Evolutionary conservation across 768 basidiomycete species (phyloP).

Genomic region (Hygrocybe punicea): DNA sequence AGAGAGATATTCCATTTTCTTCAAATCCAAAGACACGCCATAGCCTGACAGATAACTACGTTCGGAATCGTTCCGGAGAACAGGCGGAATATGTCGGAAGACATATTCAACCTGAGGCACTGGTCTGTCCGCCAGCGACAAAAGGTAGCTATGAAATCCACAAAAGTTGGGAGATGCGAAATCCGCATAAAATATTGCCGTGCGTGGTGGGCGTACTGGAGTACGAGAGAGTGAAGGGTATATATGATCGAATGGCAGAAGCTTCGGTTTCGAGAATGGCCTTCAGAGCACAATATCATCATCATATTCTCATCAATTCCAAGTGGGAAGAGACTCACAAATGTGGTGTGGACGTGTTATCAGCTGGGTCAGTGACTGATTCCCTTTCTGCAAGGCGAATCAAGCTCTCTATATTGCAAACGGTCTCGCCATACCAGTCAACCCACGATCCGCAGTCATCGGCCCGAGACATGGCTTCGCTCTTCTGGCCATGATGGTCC

Average conservation of each 20-base stretch:
- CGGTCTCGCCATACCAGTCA: constrained; percentile 74
- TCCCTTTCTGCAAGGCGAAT: constrained; percentile 50
- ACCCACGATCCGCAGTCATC: constrained; percentile 68
- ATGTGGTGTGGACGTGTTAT: constrained; percentile 14
- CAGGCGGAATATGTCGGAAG: constrained; percentile 62
- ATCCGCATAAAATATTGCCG: constrained; percentile 77
- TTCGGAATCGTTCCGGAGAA: constrained; percentile 17
- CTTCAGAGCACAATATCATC: constrained; percentile 1
- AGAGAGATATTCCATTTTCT: constrained; percentile 95
- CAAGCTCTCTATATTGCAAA: constrained; percentile 65
- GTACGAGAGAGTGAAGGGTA: constrained; percentile 48
- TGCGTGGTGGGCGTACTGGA: constrained; percentile 49
- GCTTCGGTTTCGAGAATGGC: constrained; percentile 43
- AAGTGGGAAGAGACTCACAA: constrained; percentile 24
- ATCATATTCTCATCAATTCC: not conserved
- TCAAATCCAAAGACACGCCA: constrained; percentile 87
- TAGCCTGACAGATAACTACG: constrained; percentile 73
- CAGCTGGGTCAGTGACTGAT: constrained; percentile 43
- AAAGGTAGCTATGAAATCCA: constrained; percentile 63
- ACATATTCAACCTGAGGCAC: constrained; percentile 64
- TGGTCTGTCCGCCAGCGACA: constrained; percentile 44
- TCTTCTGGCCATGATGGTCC: constrained; percentile 29
- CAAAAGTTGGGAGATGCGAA: constrained; percentile 65
- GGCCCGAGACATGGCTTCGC: constrained; percentile 21
- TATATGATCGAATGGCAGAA: constrained; percentile 77